Base-by-base conservation (phyloP, 2,329 filamentous ascomycete genomes). In the Aspergillus carbonarius region DNA sequence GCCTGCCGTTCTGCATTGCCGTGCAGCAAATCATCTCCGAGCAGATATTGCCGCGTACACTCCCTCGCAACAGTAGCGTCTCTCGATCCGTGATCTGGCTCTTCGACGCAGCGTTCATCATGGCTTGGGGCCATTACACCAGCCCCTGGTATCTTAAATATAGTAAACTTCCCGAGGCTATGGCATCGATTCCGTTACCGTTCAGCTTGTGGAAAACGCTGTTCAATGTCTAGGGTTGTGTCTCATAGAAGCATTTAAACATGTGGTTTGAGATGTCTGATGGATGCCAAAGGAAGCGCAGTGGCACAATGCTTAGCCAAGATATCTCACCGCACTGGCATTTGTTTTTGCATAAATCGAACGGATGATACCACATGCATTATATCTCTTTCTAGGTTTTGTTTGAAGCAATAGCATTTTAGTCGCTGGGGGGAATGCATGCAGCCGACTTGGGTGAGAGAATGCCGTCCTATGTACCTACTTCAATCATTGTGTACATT, bases 131-230 rank as follows among this genome's bases (percentile, higher is more conserved):
- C 34, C 56, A 58, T 23, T 54, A 42, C 15, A 64, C 62, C n/a
- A 60, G 60, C 25, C 62, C 62, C 17, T 64, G 58, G 56, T 64
- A 63, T n/a, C 53, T 63, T 10, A 47, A 48, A 17, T 61, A 61
- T 42, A 64, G 62, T 42, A 60, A 58, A 42, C 35, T 64, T 25
- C 62, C 62, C 1, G 60, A 64, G 37, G 53, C 60, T 6, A 59
- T 64, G 46, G 54, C 40, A 5, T 57, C 54, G 15, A 50, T 61
- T 46, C 57, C 60, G 1, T 12, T 61, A 13, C 59, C 59, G 15
- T 17, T 58, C 3, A 56, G 59, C 27, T 32, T 61, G 5, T 58
- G 55, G 56, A 42, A 37, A 2, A 5, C 34, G n/a, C 9, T 23
- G 15, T 12, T 30, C 10, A 12, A 30, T 13, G 37, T 23, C 20